Conservation (phyloP, 2,329 filamentous ascomycete genomes). For the Diaporthe citriasiana region DNA sequence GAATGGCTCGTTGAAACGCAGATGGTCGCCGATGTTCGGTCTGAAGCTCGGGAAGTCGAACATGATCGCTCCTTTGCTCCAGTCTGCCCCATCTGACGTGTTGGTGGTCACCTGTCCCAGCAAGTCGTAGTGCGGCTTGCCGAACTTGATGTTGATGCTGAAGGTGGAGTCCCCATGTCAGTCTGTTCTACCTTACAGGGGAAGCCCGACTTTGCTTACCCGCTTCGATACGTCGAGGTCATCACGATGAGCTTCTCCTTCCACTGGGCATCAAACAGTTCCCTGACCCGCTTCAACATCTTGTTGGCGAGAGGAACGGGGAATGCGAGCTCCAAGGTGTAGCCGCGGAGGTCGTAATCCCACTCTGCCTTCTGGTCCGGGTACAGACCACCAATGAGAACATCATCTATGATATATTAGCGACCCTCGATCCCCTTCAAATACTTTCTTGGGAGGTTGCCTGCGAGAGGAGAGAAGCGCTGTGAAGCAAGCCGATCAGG, state of each 20-base stretch:
- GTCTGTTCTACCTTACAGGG: not conserved
- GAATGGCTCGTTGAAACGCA: constrained; percentile 65
- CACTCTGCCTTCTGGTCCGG: constrained; percentile 62
- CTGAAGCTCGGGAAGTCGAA: constrained; percentile 66
- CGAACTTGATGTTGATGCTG: constrained; percentile 61
- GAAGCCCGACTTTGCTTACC: constrained; percentile 43
- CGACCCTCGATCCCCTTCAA: not conserved
- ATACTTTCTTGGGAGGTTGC: too few species aligned
- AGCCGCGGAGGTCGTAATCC: constrained; percentile 63
- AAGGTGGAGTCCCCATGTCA: not conserved
- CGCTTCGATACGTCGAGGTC: constrained; percentile 65
- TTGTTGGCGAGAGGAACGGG: constrained; percentile 64
- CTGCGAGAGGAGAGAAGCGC: too few species aligned
- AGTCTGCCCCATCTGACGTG: constrained; percentile 63
- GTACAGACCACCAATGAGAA: constrained; percentile 66
- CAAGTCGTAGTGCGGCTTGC: constrained; percentile 62
- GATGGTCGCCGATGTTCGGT: constrained; percentile 59
- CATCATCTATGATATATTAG: constrained; percentile 56
- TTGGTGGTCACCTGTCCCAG: constrained; percentile 64
- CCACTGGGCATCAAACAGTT: constrained; percentile 62
- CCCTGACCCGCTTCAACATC: constrained; percentile 62
- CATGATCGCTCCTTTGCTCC: constrained; percentile 66
- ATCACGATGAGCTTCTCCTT: constrained; percentile 58
- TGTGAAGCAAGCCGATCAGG: not conserved
- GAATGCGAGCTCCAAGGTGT: constrained; percentile 66